These are phyloP conservation scores for Aspergillus sergii DNA, from an alignment of 2,329 filamentous ascomycete species.

Conservation along the genomic window DNA sequence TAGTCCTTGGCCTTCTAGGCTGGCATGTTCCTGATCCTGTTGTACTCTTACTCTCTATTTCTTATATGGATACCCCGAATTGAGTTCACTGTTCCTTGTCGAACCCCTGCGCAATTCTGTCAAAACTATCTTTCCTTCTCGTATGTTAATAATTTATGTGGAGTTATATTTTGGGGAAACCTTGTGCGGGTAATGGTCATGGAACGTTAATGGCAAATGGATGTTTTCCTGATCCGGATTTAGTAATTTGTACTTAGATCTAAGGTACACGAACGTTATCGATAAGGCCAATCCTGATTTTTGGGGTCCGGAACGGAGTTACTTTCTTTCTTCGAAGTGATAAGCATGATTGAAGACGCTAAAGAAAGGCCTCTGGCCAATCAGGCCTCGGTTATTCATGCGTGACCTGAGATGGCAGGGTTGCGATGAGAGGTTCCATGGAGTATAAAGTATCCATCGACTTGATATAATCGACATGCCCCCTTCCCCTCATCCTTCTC, in stretches of 20 bases:
- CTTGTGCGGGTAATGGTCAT: not conserved
- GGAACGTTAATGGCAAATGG: not conserved
- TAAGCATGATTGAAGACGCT: not conserved
- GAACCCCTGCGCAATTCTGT: conserved; percentile 7
- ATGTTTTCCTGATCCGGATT: too few species aligned
- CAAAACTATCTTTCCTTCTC: conserved; percentile 6
- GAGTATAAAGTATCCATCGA: not conserved
- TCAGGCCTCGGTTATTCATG: not conserved
- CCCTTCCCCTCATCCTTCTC: not conserved
- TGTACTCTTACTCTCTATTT: conserved; percentile 15
- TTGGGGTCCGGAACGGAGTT: not conserved
- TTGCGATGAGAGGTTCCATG: not conserved
- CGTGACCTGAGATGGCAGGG: not conserved
- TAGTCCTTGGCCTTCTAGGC: not conserved
- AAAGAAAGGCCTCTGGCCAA: not conserved
- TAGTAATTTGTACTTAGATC: not conserved
- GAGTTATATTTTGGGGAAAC: not conserved
- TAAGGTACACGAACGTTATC: not conserved
- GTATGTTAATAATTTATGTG: not conserved
- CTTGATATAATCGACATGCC: not conserved
- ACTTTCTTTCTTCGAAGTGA: not conserved
- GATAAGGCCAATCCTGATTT: not conserved
- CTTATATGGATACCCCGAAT: conserved; percentile 12
- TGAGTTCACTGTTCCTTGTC: conserved; percentile 13
- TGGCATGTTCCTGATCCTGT: conserved; percentile 13